Conservation (phyloP, 2,329 filamentous ascomycete genomes). For the Aschersonia sp. region DNA sequence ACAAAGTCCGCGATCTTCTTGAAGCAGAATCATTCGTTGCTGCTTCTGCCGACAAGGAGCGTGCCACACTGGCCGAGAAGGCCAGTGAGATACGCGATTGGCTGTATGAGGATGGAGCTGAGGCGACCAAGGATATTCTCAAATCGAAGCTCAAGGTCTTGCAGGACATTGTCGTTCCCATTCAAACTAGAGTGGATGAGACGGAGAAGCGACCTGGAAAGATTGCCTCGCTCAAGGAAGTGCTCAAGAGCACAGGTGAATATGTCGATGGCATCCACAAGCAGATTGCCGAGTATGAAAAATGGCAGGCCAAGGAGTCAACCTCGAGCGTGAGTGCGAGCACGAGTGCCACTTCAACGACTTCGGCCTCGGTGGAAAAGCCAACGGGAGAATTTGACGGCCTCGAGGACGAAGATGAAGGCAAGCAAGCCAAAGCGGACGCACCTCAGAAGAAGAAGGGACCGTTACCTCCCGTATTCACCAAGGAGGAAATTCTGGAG, state of each 20-base stretch:
- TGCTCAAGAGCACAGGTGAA: conserved; percentile 56
- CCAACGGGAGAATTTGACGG: conserved; percentile 48
- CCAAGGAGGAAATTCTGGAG: conserved; percentile 52
- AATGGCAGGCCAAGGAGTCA: conserved; percentile 35
- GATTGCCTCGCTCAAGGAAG: conserved; percentile 50
- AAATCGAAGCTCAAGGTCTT: conserved; percentile 64
- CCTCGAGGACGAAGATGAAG: conserved; percentile 55
- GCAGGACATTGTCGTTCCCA: conserved; percentile 61
- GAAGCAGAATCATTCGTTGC: conserved; percentile 61
- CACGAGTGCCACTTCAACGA: conserved; percentile 29
- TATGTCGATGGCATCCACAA: conserved; percentile 56
- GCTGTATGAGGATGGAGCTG: conserved; percentile 74
- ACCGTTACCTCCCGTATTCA: conserved; percentile 53
- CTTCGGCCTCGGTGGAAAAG: conserved; percentile 31
- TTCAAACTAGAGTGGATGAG: conserved; percentile 64
- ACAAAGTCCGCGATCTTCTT: conserved; percentile 71
- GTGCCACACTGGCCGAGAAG: conserved; percentile 50
- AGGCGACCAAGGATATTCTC: conserved; percentile 61
- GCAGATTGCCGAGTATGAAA: conserved; percentile 55
- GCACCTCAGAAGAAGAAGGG: conserved; percentile 27
- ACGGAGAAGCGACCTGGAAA: conserved; percentile 54
- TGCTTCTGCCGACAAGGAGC: conserved; percentile 54
- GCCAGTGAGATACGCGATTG: conserved; percentile 65
- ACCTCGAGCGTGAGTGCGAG: conserved; percentile 20
- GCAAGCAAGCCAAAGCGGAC: conserved; percentile 21